These are phyloP conservation scores for Dactylellina leptospora DNA, from an alignment of 2,329 filamentous ascomycete genomes.

Conservation along the genomic window DNA sequence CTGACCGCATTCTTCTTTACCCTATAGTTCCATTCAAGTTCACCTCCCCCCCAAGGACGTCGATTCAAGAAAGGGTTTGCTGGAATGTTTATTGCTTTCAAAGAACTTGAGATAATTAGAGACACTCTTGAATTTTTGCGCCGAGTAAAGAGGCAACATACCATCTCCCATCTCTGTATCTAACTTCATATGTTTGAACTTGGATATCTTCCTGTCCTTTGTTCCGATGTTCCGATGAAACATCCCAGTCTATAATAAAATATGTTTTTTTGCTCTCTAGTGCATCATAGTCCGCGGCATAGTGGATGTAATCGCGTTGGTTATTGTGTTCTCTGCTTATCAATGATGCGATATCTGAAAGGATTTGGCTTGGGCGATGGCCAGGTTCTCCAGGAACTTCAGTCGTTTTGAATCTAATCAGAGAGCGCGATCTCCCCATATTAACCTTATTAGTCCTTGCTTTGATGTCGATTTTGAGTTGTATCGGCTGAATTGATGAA, in stretches of 20 bases:
- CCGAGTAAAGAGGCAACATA: not conserved
- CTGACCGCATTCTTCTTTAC: constrained; percentile 2
- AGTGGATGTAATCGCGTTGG: not conserved
- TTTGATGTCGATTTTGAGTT: no score
- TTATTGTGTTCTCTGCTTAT: no score
- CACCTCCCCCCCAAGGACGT: not conserved
- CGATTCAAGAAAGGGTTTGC: constrained; percentile 1
- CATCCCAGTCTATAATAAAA: not conserved
- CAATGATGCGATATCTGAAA: not conserved
- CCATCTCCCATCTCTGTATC: not conserved
- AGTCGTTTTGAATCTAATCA: not conserved
- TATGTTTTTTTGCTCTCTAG: not conserved
- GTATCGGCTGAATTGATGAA: no score
- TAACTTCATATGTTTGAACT: not conserved
- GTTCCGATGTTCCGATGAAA: not conserved
- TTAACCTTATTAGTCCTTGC: no score
- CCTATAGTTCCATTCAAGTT: constrained; percentile 15
- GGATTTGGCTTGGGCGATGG: not conserved
- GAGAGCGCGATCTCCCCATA: not conserved
- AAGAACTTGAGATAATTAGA: constrained; percentile 1
- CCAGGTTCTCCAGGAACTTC: not conserved
- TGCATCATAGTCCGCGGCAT: not conserved
- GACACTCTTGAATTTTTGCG: not conserved
- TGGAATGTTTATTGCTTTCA: constrained; percentile 5
- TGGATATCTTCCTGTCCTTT: not conserved